Conservation (phyloP, 2,329 filamentous ascomycete species). For the Pseudogymnoascus sp. region DNA sequence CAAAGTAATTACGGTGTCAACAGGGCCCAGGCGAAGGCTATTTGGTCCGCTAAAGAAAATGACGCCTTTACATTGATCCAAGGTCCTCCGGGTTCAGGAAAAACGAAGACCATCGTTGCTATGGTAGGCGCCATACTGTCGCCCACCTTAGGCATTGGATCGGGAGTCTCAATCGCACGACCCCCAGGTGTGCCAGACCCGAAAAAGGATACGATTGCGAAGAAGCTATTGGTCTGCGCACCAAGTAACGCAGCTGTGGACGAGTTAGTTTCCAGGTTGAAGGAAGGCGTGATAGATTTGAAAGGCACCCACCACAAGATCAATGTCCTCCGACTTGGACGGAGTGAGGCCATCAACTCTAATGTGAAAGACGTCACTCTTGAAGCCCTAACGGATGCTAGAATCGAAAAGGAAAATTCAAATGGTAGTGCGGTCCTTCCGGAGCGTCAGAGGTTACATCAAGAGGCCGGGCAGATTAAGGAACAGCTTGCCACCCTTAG, state of each 20-base stretch:
- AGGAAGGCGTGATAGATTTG: slow-evolving; percentile 72
- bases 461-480: slow-evolving; percentile 65
- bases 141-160: slow-evolving; percentile 38
- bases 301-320: slow-evolving; percentile 67
- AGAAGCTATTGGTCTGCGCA: slow-evolving; percentile 94
- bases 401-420: slow-evolving; percentile 54
- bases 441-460: slow-evolving; percentile 52
- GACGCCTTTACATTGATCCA: slow-evolving; percentile 96
- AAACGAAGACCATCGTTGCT: slow-evolving; percentile 95
- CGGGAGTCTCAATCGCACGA: slow-evolving; percentile 39
- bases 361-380: slow-evolving; percentile 86
- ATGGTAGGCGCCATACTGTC: slow-evolving; percentile 85
- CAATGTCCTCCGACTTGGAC: slow-evolving; percentile 81
- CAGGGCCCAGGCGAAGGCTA: slow-evolving; percentile 79
- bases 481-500: slow-evolving; percentile 64
- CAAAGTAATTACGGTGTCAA: slow-evolving; percentile 79
- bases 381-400: slow-evolving; percentile 78
- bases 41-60: slow-evolving; percentile 87
- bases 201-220: slow-evolving; percentile 39
- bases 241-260: slow-evolving; percentile 97
- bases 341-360: slow-evolving; percentile 85
- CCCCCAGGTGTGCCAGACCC: slow-evolving; percentile 28
- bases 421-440: slow-evolving; percentile 47
- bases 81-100: slow-evolving; percentile 90
- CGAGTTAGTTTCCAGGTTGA: slow-evolving; percentile 87